These are phyloP conservation scores for Lophium mytilinum DNA, from an alignment of 495 filamentous ascomycete genomes.

Conservation along the genomic window DNA sequence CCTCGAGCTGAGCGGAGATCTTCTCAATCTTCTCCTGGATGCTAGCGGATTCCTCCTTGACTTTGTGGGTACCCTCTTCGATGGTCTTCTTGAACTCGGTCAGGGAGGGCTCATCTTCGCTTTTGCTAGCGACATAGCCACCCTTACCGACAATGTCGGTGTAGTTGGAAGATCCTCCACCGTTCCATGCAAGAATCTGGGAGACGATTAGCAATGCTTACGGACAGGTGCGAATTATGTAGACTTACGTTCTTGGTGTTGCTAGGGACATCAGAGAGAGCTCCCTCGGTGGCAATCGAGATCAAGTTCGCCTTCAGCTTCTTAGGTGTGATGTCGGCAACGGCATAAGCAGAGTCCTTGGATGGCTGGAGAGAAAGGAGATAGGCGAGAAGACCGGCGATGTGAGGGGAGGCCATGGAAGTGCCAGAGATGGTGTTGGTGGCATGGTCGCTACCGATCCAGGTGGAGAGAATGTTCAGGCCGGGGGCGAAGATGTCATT, in stretches of 20 bases:
- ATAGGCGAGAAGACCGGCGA: slow-evolving; percentile 94
- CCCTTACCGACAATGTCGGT: slow-evolving; percentile 67
- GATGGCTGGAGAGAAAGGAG: slow-evolving; percentile 91
- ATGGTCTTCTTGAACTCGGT: slow-evolving; percentile 16
- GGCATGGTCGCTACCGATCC: slow-evolving; percentile 90
- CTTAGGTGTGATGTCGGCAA: slow-evolving; percentile 83
- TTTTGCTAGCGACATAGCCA: slow-evolving; percentile 40
- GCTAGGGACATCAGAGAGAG: slow-evolving; percentile 73
- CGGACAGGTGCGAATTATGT: neutral
- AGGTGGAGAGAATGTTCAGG: slow-evolving; percentile 93
- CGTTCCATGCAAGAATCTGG: slow-evolving; percentile 94
- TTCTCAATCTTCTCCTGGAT: slow-evolving; percentile 30
- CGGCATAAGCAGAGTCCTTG: slow-evolving; percentile 78
- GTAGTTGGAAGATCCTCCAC: slow-evolving; percentile 89
- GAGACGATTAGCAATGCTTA: slow-evolving; percentile 8
- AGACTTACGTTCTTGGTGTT: slow-evolving; percentile 69
- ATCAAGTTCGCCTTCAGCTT: slow-evolving; percentile 88
- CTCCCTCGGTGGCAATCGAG: slow-evolving; percentile 68
- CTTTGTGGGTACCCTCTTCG: slow-evolving; percentile 8
- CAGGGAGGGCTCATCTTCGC: slow-evolving; percentile 11
- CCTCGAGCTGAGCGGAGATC: slow-evolving; percentile 45
- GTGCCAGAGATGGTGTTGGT: slow-evolving; percentile 98
- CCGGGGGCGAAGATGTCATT: slow-evolving; percentile 99
- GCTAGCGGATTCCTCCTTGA: slow-evolving; percentile 2
- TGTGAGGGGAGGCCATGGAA: slow-evolving; percentile 98